Base-by-base conservation (phyloP, 2,329 filamentous ascomycete species). In the Fusarium udum region DNA sequence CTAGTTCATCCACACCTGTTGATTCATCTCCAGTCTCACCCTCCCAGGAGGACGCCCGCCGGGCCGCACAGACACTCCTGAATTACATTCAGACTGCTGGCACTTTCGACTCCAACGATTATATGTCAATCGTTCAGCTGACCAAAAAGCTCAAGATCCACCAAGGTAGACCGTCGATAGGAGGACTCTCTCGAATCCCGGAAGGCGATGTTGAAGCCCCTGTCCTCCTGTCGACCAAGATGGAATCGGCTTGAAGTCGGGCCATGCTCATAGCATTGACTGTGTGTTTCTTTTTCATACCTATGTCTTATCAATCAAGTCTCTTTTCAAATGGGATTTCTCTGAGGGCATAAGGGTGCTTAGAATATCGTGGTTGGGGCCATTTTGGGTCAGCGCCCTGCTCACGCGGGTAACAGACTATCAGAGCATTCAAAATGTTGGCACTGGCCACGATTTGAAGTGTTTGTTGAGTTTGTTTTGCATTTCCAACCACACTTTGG, bases 81-180 rank as follows among this genome's bases (percentile, higher is more conserved):
- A 92, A 84, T 68, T 97, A 95, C 79, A 92, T 98, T 80, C 89
- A 94, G 76, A 91, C 91, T 68, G 89, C 92, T 74, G 90, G 91
- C 18, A 83, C 94, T 37, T 89, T 93, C 22, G 93, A 96, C 78
- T 89, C 94, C 52, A 89, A 89, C 76, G 95, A 98, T 72, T 95
- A 92, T 80, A 82, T 93, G 72, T 90, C 91, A 7, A 91, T 98
- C 53, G 87, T 94, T 24, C 94, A 94, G 79, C 84, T 98, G 72
- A 95, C 95, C 80, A 93, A 97, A 81, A 97, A 95, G 82, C 87
- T 97, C 36, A 91, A 93, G 68, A 85, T 97, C 40, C 89, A 92
- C 52, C 72, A 79, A 24, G 75, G 75, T 4, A 74, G 80, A 16
- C 72, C 77, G 6, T 78, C 81, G 6, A 82, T 88, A 59, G 86